Base-by-base conservation (phyloP, 768 basidiomycete species). In the Rhodotorula diobovata region DNA sequence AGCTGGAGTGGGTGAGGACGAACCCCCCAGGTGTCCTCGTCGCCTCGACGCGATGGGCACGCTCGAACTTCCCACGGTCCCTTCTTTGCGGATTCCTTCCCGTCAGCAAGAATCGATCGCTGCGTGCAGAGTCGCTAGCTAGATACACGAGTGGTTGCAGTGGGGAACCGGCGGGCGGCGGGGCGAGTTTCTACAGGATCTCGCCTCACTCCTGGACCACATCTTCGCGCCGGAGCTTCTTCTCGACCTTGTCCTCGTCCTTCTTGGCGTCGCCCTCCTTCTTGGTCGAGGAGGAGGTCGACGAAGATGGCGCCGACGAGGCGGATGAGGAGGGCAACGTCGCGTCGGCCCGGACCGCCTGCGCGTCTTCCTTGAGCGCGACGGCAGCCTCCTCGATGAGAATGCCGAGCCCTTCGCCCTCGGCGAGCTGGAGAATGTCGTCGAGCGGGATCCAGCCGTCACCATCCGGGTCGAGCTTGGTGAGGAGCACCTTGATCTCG, bases 381-480 rank as follows among this genome's bases (percentile, higher is more conserved):
- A 45, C 63, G 30, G 69, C 74, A 39, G 63, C 60, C 60, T 77
- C 73, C 43, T 67, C 63, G 37, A 66, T 53, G 18, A 75, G 66
- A 51, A 73, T 73, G 2, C 74, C 76, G 45, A 94, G 82, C 50
- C 93, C 85, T 45, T 76, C 73, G 23, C 81, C 96, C 48, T 76
- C 87, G 85, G 34, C 94, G 90, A 73, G 95, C 82, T 21, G 89
- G 91, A 67, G 95, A 46, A 99, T 93, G 78, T 99, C 94, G 80
- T 95, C 91, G 57, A 98, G 85, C 79, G 94, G 91, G 35, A 97
- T 93, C 78, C 87, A 95, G 0, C 95, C 94, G 79, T 98, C 95
- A 81, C 91, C 87, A 81, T 98, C 95, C 18, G 91, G 90, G 79
- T 99, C 96, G 77, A 98, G 82, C 81, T 98, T 98, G 79, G 91